Evolutionary conservation across 805 yeast genomes (phyloP), one percentile per base, ranked within the genome.

Genomic region (Kregervanrija pseudodelftensis): DNA sequence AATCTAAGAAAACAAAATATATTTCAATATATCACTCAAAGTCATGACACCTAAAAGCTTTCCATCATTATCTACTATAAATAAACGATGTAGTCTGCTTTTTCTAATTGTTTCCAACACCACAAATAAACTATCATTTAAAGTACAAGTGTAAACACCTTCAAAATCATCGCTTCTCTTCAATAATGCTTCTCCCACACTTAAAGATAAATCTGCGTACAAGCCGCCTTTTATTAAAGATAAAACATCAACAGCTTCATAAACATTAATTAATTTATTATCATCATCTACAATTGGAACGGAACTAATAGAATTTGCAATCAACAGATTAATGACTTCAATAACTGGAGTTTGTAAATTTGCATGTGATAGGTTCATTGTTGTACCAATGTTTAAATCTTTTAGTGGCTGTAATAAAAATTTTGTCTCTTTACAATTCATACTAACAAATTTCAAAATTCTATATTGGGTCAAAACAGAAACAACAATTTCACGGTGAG

Each of bases 121-220:
- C 12, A 95, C 87, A 49, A 91, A 83, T 46, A 93, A 69, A 50
- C 90, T 75, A 62, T 93, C 99, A 53, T 80, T 76, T 52, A 80
- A 73, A 0, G 97, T 87, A 66, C 99, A 93, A 0, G 98, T 93
- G 65, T 89, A 87, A 11, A 93, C 98, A 47, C 99, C 99, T 65
- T 93, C 98, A 57, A 91, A 93, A 61, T 93, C 97, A 54, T 90
- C 96, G 4, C 95, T 82, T 59, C 96, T 73, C 65, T 95, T 80
- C 80, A 93, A 79, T 43, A 93, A 70, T 0, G 98, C 98, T 64
- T 93, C 97, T 3, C 99, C 99, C 4, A 93, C 96, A 47, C 91
- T 82, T 53, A 93, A 70, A 35, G 89, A 84, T 49, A 91, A 69
- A 64, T 93, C 98, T 33, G 89, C 84, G 59, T 91, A 89, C 59